Percentiles rank a stretch among this genome's conserved stretches.
Conservation (phyloP, 2,329 filamentous ascomycete genomes). For the Colletotrichum australisinense region DNA sequence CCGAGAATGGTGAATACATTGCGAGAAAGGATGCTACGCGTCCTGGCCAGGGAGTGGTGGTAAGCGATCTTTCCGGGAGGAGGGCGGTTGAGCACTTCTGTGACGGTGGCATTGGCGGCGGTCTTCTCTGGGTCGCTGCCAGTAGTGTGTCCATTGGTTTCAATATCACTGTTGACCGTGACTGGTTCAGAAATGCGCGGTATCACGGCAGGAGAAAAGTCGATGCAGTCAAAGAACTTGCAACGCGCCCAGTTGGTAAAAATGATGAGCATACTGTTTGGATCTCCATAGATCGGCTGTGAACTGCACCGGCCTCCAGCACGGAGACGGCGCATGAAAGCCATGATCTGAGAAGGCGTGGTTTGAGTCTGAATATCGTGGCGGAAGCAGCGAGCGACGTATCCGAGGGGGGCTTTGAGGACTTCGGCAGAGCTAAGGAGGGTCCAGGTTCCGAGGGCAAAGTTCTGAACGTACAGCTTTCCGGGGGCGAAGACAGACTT, state of each 20-base stretch:
- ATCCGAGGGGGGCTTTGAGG: slow-evolving; percentile 39
- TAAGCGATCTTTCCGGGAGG: slow-evolving; percentile 29
- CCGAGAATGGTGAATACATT: slow-evolving; percentile 39
- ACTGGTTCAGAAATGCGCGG: neutral
- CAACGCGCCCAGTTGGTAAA: slow-evolving; percentile 53
- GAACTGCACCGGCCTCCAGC: slow-evolving; percentile 35
- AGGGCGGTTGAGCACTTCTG: slow-evolving; percentile 5
- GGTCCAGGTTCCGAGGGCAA: slow-evolving; percentile 38
- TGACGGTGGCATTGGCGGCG: neutral
- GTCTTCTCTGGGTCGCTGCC: slow-evolving; percentile 23
- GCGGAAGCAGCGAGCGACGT: slow-evolving; percentile 45
- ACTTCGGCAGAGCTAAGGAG: slow-evolving; percentile 40
- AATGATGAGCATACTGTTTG: slow-evolving; percentile 45
- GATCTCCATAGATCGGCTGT: slow-evolving; percentile 44
- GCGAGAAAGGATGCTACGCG: slow-evolving; percentile 26
- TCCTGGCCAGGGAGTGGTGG: slow-evolving; percentile 31
- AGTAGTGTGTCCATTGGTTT: neutral
- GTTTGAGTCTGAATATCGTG: slow-evolving; percentile 47
- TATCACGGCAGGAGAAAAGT: slow-evolving; percentile 49
- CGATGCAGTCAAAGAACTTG: slow-evolving; percentile 46
- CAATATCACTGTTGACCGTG: neutral
- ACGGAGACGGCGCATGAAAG: slow-evolving; percentile 40
- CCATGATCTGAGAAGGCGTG: slow-evolving; percentile 46
- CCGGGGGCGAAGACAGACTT: slow-evolving; percentile 32
- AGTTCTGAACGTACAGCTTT: slow-evolving; percentile 42